Evolutionary conservation across 768 basidiomycete genomes (phyloP).

Genomic region (Hygrophoropsis aurantiaca): DNA sequence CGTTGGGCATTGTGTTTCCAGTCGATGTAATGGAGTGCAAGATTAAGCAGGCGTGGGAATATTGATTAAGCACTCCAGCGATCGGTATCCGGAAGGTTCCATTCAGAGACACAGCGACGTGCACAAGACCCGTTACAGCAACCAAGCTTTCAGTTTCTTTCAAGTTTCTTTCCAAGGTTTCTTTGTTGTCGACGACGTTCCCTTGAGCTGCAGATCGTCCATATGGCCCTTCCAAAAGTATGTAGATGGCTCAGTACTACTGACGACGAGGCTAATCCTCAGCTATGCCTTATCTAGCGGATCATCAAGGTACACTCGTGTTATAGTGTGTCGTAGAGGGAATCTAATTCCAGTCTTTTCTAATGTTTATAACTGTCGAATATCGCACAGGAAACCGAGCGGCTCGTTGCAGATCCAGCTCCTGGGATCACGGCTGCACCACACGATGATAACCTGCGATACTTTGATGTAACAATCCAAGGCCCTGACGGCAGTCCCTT

Average conservation of each 20-base stretch:
- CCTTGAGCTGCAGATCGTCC: slow-evolving; percentile 9
- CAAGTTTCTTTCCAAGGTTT: slow-evolving; percentile 1
- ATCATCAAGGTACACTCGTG: slow-evolving; percentile 49
- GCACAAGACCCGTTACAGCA: too few relatives aligned
- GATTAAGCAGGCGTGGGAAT: slow-evolving; percentile 19
- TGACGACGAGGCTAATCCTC: slow-evolving; percentile 3
- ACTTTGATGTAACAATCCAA: slow-evolving; percentile 97
- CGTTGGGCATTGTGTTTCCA: slow-evolving; percentile 17
- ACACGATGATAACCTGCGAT: slow-evolving; percentile 96
- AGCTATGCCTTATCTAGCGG: slow-evolving; percentile 32
- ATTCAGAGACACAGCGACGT: too few relatives aligned
- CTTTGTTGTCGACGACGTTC: slow-evolving; percentile 12
- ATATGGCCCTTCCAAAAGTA: slow-evolving; percentile 39
- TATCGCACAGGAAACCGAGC: slow-evolving; percentile 85
- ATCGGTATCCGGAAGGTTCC: too few relatives aligned
- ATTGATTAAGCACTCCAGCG: background rate
- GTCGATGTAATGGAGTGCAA: slow-evolving; percentile 2
- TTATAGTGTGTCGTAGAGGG: background rate
- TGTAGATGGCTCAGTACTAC: background rate
- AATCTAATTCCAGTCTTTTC: background rate
- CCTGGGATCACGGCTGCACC: slow-evolving; percentile 95
- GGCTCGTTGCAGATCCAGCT: slow-evolving; percentile 93
- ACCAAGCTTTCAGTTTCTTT: too few relatives aligned
- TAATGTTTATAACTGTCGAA: slow-evolving; percentile 11
- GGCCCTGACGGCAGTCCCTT: slow-evolving; percentile 96